Conservation (phyloP, 2,329 filamentous ascomycete species). For the Aspergillus cejpii region DNA sequence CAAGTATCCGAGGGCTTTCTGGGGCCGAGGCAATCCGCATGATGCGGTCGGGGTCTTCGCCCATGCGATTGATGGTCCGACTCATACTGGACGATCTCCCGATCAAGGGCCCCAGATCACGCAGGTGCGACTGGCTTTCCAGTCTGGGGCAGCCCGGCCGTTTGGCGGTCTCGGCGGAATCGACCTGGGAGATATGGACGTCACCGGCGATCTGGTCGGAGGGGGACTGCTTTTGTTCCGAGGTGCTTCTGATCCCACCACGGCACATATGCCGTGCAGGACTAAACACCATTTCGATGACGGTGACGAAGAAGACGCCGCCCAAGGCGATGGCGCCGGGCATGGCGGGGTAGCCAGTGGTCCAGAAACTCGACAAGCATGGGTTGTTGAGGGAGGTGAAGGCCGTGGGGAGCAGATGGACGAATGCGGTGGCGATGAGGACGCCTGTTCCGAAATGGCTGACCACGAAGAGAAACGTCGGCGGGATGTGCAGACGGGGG, state of each 20-base stretch:
- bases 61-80: constrained; percentile 25
- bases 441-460: constrained; percentile 77
- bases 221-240: not conserved
- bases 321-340: constrained; percentile 44
- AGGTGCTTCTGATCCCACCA: constrained; percentile 6
- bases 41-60: constrained; percentile 20
- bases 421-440: constrained; percentile 78
- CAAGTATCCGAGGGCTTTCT: constrained; percentile 9
- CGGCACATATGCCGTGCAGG: constrained; percentile 29
- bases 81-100: constrained; percentile 27
- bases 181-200: too few species aligned
- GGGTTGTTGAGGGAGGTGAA: constrained; percentile 46
- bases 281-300: constrained; percentile 54
- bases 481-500: constrained; percentile 53
- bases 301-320: constrained; percentile 41
- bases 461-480: constrained; percentile 39
- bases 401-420: constrained; percentile 65
- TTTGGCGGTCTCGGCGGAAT: not conserved
- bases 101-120: constrained; percentile 23
- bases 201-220: too few species aligned
- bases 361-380: constrained; percentile 48
- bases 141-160: not conserved
- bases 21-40: constrained; percentile 20
- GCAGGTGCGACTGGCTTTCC: constrained; percentile 18
- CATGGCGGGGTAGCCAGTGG: constrained; percentile 43